A percentile compares a stretch with the other conserved stretches of the same genome.
Evolutionary conservation across 208 protist genomes (phyloP).

Genomic region (Wallacemonas sp.): DNA sequence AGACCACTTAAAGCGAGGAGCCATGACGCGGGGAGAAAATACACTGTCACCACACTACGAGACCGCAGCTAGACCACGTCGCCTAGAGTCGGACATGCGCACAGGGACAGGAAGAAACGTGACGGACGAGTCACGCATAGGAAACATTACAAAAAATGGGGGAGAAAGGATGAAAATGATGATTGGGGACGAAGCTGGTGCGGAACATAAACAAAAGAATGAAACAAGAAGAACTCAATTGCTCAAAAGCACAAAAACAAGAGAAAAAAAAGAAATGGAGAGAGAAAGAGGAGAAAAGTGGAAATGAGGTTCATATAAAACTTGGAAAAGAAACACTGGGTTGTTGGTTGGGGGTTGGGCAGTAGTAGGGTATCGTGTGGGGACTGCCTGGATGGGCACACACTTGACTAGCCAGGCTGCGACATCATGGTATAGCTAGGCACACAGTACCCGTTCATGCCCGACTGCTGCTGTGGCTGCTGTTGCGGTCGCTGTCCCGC

Average conservation of each 20-base stretch:
- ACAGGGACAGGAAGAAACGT: too few species aligned
- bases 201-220: background rate
- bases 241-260: slow-evolving; percentile 3
- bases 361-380: background rate
- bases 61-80: too few species aligned
- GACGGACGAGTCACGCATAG: too few species aligned
- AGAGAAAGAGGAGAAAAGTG: background rate
- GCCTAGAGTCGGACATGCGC: too few species aligned
- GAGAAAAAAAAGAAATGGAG: slow-evolving; percentile 6
- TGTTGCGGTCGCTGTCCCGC: background rate
- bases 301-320: background rate
- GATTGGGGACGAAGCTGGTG: too few species aligned
- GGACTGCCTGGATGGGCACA: too few species aligned
- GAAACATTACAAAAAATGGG: too few species aligned
- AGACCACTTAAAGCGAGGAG: background rate
- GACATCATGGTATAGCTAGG: slow-evolving; percentile 10
- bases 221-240: background rate
- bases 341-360: background rate
- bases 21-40: background rate
- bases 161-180: too few species aligned
- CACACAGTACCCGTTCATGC: slow-evolving; percentile 9
- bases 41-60: too few species aligned
- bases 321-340: slow-evolving; percentile 1
- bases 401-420: too few species aligned
- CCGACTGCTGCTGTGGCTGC: too few species aligned